Evolutionary conservation across 2,329 filamentous ascomycete species (phyloP).

Genomic region (Aspergillus flavus): DNA sequence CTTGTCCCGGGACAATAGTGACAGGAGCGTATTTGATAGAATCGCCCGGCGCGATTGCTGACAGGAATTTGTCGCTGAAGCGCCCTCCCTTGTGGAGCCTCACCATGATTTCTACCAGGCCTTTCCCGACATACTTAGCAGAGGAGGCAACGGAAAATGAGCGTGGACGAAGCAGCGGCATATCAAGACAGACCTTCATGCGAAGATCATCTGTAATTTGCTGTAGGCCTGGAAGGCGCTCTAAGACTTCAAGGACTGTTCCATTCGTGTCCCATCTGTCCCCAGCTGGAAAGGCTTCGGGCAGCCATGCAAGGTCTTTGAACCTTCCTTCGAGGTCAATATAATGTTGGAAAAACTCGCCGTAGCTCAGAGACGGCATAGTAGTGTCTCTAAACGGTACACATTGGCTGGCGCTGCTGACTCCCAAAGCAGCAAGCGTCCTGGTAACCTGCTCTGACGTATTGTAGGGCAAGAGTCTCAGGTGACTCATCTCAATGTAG

Average conservation of each 20-base stretch:
- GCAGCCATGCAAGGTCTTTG: not conserved
- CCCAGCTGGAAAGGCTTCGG: not conserved
- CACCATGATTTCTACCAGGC: not conserved
- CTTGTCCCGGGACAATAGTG: not conserved
- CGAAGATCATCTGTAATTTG: not conserved
- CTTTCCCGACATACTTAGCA: not conserved
- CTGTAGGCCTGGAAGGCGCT: not conserved
- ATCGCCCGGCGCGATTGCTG: not conserved
- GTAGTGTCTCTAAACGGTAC: not conserved
- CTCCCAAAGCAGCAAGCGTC: not conserved
- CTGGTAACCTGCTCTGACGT: not conserved
- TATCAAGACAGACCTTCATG: not conserved
- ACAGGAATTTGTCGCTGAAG: constrained; percentile 6
- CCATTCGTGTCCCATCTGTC: not conserved
- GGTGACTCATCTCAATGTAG: constrained; percentile 1
- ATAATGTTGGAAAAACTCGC: not conserved
- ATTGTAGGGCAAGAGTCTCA: constrained; percentile 3
- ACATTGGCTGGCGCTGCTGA: not conserved
- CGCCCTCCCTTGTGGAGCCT: not conserved
- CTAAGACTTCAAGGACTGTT: not conserved
- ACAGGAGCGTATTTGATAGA: not conserved
- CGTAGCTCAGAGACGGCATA: not conserved
- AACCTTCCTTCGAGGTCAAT: not conserved
- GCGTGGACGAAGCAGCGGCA: constrained; percentile 2
- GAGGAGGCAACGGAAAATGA: constrained; percentile 8